A percentile compares a stretch with the other conserved stretches of the same genome.
phyloP scores from a whole-genome alignment of 2,329 filamentous ascomycete genomes.

The Botrytis fabae region DNA sequence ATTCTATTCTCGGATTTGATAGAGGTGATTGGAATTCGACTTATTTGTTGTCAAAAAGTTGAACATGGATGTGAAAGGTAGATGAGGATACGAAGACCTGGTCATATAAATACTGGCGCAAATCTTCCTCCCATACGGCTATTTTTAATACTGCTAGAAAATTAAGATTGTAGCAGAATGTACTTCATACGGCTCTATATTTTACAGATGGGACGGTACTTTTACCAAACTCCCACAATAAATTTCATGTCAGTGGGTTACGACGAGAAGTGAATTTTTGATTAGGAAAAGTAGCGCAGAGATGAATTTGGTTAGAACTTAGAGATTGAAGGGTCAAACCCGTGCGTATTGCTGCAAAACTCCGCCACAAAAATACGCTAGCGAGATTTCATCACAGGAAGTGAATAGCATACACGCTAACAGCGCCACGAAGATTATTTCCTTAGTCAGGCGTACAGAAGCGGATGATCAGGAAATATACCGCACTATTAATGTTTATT shows the following conservation, averaged over 20 bases:
- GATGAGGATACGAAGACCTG: neutral
- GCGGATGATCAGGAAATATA: neutral
- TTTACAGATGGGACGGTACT: neutral
- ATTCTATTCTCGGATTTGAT: neutral
- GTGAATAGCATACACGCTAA: neutral
- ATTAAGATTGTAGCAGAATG: no score
- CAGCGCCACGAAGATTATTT: neutral
- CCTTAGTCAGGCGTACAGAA: no score
- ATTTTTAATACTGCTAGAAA: neutral
- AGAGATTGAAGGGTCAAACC: neutral
- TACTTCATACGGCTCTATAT: neutral
- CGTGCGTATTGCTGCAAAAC: neutral
- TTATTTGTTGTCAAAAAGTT: neutral
- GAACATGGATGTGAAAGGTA: neutral
- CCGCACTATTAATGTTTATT: constrained; percentile 82
- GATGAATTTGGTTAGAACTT: neutral
- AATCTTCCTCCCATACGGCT: neutral
- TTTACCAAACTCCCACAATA: no score
- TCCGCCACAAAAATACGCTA: neutral
- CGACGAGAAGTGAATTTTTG: neutral
- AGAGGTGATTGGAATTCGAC: neutral
- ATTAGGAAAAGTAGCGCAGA: neutral
- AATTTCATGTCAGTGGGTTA: neutral
- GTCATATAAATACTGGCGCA: neutral
- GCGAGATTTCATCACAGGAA: neutral